These are phyloP conservation scores for Aspergillus fumigatiaffinis DNA, from an alignment of 2,329 filamentous ascomycete species.

Conservation along the genomic window DNA sequence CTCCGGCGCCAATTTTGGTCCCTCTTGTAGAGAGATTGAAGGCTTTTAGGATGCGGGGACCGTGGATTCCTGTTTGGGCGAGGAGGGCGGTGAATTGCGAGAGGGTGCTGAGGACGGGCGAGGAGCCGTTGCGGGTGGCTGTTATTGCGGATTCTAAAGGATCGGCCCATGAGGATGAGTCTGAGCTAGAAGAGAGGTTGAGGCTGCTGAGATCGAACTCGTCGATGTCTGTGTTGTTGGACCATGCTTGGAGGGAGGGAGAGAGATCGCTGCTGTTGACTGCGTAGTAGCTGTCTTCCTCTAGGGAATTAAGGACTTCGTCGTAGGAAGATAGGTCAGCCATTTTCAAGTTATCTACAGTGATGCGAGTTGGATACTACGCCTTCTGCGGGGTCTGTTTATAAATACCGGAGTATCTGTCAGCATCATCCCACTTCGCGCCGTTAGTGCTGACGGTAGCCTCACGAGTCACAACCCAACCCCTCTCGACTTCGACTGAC, in stretches of 20 bases:
- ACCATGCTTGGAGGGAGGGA: neutral
- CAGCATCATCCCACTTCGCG: neutral
- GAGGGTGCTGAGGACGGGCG: conserved; percentile 20
- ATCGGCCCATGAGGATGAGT: conserved; percentile 7
- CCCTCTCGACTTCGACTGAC: neutral
- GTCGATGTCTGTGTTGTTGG: neutral
- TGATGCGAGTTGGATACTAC: conserved; percentile 3
- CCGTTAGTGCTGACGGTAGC: neutral
- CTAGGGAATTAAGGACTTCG: neutral
- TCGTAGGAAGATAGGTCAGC: neutral
- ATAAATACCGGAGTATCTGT: neutral
- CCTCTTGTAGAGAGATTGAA: conserved; percentile 19
- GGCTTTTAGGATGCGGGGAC: conserved; percentile 20
- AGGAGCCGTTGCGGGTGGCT: conserved; percentile 23
- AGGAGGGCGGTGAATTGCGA: conserved; percentile 26
- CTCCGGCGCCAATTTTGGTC: conserved; percentile 22
- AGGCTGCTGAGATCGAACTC: neutral
- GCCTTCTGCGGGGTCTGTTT: neutral
- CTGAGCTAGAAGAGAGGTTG: neutral
- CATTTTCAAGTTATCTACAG: neutral
- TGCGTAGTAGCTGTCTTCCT: neutral
- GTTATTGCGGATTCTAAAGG: conserved; percentile 22
- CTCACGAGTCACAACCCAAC: neutral
- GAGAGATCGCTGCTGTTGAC: neutral
- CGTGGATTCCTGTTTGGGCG: conserved; percentile 22